Conservation (phyloP, 2,329 filamentous ascomycete genomes). For the Cordyceps fumosorosea region DNA sequence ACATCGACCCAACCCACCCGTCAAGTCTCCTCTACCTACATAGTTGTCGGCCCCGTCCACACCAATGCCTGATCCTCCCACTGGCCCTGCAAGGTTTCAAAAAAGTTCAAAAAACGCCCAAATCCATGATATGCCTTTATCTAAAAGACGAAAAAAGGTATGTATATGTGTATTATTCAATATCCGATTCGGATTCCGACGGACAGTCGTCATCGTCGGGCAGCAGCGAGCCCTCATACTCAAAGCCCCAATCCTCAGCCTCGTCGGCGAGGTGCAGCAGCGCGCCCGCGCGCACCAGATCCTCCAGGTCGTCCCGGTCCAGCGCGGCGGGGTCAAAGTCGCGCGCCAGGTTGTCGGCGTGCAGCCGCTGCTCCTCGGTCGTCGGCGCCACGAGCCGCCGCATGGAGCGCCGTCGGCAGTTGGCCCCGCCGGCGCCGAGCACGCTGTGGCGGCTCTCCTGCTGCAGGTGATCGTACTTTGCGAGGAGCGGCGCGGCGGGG, state of each 20-base stretch:
- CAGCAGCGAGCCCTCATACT: conserved; percentile 24
- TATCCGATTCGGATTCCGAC: not conserved
- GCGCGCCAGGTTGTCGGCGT: conserved; percentile 21
- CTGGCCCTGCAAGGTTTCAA: not conserved
- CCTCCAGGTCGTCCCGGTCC: conserved; percentile 15
- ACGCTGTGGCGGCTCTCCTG: conserved; percentile 31
- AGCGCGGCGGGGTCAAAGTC: conserved; percentile 26
- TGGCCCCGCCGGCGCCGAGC: conserved; percentile 18
- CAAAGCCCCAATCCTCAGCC: conserved; percentile 28
- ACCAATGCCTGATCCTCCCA: not conserved
- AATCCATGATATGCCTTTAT: not conserved
- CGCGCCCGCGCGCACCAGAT: conserved; percentile 20
- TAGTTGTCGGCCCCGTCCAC: too few species aligned
- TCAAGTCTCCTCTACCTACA: not conserved
- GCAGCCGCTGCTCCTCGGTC: conserved; percentile 13
- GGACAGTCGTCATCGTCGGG: not conserved
- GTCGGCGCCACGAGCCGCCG: not conserved
- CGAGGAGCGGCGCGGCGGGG: conserved; percentile 36
- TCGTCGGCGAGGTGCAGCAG: conserved; percentile 22
- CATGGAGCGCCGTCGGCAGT: not conserved
- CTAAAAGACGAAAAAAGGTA: not conserved
- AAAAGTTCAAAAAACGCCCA: not conserved
- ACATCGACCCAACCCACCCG: not conserved
- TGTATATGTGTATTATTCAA: not conserved
- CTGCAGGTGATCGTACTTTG: conserved; percentile 37